phyloP scores from a whole-genome alignment of 495 filamentous ascomycete genomes.

The Evansstolkia leycettana region DNA sequence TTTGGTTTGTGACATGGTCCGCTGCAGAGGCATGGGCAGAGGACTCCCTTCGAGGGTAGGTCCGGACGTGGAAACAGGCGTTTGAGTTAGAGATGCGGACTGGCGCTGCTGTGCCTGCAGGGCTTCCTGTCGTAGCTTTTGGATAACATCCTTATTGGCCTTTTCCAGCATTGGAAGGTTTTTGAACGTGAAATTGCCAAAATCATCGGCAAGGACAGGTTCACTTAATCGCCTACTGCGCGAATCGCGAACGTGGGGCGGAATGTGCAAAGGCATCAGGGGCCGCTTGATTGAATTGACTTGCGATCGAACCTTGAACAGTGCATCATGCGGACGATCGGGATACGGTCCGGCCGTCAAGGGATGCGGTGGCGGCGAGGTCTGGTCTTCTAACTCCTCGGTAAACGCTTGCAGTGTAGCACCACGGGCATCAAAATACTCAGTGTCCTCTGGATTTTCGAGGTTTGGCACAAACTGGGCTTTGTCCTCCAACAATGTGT shows the following conservation, averaged over 20 bases:
- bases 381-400: constrained; percentile 87
- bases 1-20: constrained; percentile 69
- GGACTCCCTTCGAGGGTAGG: constrained; percentile 80
- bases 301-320: constrained; percentile 79
- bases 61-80: constrained; percentile 31
- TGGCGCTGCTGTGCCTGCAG: constrained; percentile 50
- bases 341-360: constrained; percentile 41
- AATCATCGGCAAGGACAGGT: constrained; percentile 79
- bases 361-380: constrained; percentile 46
- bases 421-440: constrained; percentile 91
- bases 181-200: constrained; percentile 93
- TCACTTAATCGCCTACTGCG: constrained; percentile 85
- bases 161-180: constrained; percentile 94
- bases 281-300: constrained; percentile 75
- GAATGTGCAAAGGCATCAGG: constrained; percentile 90
- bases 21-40: constrained; percentile 66
- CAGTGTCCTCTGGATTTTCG: constrained; percentile 92
- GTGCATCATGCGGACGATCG: constrained; percentile 86
- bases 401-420: constrained; percentile 81
- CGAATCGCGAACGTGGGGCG: constrained; percentile 75
- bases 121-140: constrained; percentile 84
- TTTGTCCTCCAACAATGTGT: constrained; percentile 78
- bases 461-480: constrained; percentile 89
- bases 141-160: constrained; percentile 96
- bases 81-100: constrained; percentile 14